Base-by-base conservation (phyloP, 2,329 filamentous ascomycete species). In the Sarocladiaceae sp. region DNA sequence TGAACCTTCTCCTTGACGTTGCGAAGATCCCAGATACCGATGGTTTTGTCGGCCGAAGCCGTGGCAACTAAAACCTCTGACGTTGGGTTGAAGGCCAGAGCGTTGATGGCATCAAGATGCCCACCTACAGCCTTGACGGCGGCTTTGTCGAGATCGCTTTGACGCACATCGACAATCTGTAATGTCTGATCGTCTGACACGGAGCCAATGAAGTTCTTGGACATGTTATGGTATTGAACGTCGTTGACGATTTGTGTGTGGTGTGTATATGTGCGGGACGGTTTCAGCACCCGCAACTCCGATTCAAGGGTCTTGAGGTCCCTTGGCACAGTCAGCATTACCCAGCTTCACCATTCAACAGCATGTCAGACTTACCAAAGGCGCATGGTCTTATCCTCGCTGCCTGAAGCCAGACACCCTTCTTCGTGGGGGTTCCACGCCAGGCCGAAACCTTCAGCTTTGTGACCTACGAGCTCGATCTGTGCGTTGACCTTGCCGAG, bases 171-270 rank as follows among this genome's bases (percentile, higher is more conserved):
- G 54, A 97, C 79, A 55, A 99, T 87, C 69, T 97, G 90, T 55
- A 97, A 83, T 7, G 90, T 97, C 59, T 94, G 79, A 66, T 99
- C 94, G 66, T 99, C 94, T 3, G 94, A 97, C 3, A 96, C 94
- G 15, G 89, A 93, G 56, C 93, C 95, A 56, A 99, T 88, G 57
- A 95, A 85, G 60, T 86, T 84, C 62, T 84, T 86, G 57, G 93
- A 89, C 39, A 91, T 81, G 8, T 93, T 92, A 62, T 97, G 93
- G 65, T 96, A 90, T 71, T 97, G 91, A 28, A 99, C 92, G 64
- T 99, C 94, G 67, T 99, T 99, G 65, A 99, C 94, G 51, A 94
- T 88, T 23, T 93, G 86, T 18, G 80, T 85, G 68, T 99, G 95
- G 59, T 97, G 89, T 1, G 84, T 93, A 71, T 94, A 97, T 35